Evolutionary conservation across 2,329 filamentous ascomycete species (phyloP).

Genomic region (Aspergillus ibericus): DNA sequence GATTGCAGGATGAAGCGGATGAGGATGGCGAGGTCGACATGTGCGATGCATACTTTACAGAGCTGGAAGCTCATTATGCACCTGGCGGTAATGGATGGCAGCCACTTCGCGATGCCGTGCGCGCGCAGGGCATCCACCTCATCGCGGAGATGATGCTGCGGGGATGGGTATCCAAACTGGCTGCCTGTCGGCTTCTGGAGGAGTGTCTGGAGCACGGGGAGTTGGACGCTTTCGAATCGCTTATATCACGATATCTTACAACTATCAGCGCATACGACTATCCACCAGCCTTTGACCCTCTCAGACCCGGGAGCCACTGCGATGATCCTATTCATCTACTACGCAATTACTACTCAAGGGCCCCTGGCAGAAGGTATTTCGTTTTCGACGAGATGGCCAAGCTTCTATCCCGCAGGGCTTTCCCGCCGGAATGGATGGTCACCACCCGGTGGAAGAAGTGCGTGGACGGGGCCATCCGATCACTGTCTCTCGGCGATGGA

Average conservation of each 20-base stretch:
- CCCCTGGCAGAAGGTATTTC: slow-evolving; percentile 25
- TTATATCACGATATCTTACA: slow-evolving; percentile 36
- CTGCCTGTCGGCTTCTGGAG: slow-evolving; percentile 35
- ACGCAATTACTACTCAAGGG: slow-evolving; percentile 29
- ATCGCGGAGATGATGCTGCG: slow-evolving; percentile 39
- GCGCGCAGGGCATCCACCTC: slow-evolving; percentile 41
- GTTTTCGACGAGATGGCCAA: slow-evolving; percentile 37
- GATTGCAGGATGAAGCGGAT: slow-evolving; percentile 32
- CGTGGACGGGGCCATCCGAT: slow-evolving; percentile 38
- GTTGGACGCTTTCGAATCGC: slow-evolving; percentile 37
- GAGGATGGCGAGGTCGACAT: slow-evolving; percentile 39
- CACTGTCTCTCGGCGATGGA: slow-evolving; percentile 36
- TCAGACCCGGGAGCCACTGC: slow-evolving; percentile 13
- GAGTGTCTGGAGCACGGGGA: slow-evolving; percentile 32
- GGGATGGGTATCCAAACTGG: slow-evolving; percentile 35
- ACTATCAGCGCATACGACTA: slow-evolving; percentile 29
- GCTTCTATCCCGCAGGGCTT: slow-evolving; percentile 31
- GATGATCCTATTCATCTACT: slow-evolving; percentile 34
- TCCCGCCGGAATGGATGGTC: slow-evolving; percentile 45
- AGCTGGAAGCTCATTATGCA: slow-evolving; percentile 42
- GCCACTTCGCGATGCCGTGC: slow-evolving; percentile 43
- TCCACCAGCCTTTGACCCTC: slow-evolving; percentile 29
- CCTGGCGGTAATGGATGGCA: slow-evolving; percentile 38
- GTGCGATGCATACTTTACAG: slow-evolving; percentile 44
- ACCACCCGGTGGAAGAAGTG: slow-evolving; percentile 39